Base-by-base conservation (phyloP, 1,284 basidiomycete species). In the Testicularia cyperi region DNA sequence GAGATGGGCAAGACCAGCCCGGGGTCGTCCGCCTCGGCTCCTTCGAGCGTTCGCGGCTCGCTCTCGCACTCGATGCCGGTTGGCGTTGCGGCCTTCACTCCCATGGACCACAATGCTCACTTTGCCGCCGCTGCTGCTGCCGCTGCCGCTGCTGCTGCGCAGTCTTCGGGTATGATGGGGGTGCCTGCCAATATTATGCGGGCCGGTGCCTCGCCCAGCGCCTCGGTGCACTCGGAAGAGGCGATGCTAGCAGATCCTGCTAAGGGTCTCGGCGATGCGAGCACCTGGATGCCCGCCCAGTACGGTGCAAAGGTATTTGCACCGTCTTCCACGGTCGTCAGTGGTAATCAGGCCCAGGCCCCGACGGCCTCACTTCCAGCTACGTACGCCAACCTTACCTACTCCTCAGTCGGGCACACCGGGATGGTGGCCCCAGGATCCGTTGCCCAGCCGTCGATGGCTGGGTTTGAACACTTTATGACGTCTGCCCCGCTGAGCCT, bases 1-100 rank as follows among this genome's bases (percentile, higher is more conserved):
- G 60, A 63, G 23, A 40, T 42, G 18, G 47, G 45, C 35, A 57
- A 57, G 45, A 41, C 39, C 19, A 63, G 60, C 23, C 60, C 60
- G 16, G 44, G 37, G 4, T 61, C 57, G 24, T 51, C 57, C 5
- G 40, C 34, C 21, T 57, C 60, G 9, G 45, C 23, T 7, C 43
- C 44, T 24, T 55, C 52, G 23, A 53, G 53, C 33, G 20, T 51
- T 20, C 51, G 34, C 21, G 58, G 42, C 38, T 47, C 53, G 18
- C 38, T 52, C 9, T 48, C 48, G 8, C 43, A 43, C 38, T 48
- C 47, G 22, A n/a, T 52, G 30, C 52, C 53, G 2, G 24, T 23
- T 5, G 52, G 58, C 14, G 38, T 56, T 9, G 9, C 47, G 19
- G 44, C 20, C 9, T 62, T 53, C 45, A 53, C 53, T 4, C 53